phyloP scores from a whole-genome alignment of 257 asterid genomes.

The Knoxia roxburghii region DNA sequence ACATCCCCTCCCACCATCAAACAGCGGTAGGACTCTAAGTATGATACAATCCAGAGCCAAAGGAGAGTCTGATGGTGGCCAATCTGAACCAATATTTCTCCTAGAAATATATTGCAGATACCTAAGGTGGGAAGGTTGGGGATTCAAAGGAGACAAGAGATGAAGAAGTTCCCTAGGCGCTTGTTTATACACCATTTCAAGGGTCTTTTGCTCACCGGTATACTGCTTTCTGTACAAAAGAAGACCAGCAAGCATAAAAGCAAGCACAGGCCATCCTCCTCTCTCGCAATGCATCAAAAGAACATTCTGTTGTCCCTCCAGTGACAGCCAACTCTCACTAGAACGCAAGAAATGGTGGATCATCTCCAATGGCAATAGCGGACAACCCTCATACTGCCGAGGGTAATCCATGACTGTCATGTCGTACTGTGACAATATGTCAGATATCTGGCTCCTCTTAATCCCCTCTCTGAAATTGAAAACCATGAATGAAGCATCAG shows the following conservation, averaged over 20 bases:
- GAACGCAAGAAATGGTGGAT: conserved; percentile 94
- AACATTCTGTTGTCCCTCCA: conserved; percentile 97
- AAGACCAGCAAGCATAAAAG: conserved; percentile 98
- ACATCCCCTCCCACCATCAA: conserved; percentile 78
- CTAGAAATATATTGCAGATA: conserved; percentile 92
- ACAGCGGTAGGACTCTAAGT: conserved; percentile 64
- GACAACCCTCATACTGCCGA: conserved; percentile 88
- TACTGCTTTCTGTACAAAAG: conserved; percentile 91
- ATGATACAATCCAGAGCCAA: conserved; percentile 75
- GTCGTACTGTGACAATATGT: conserved; percentile 80
- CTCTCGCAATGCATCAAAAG: conserved; percentile 95
- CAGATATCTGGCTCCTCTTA: conserved; percentile 82
- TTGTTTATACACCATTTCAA: conserved; percentile 96
- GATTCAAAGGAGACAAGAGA: conserved; percentile 91
- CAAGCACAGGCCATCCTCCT: conserved; percentile 99
- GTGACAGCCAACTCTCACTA: conserved; percentile 98
- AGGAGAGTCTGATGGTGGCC: conserved; percentile 92
- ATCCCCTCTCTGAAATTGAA: conserved; percentile 93
- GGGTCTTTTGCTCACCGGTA: conserved; percentile 90
- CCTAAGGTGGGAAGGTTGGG: conserved; percentile 97
- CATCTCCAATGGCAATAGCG: conserved; percentile 87
- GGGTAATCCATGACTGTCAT: conserved; percentile 99
- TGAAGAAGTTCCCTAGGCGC: conserved; percentile 97
- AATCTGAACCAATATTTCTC: conserved; percentile 70
- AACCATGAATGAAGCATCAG: conserved; percentile 98